Evolutionary conservation across 1,139 yeast genomes (phyloP), one percentile per base, ranked within the genome.

Genomic region (Kodamaea ohmeri): DNA sequence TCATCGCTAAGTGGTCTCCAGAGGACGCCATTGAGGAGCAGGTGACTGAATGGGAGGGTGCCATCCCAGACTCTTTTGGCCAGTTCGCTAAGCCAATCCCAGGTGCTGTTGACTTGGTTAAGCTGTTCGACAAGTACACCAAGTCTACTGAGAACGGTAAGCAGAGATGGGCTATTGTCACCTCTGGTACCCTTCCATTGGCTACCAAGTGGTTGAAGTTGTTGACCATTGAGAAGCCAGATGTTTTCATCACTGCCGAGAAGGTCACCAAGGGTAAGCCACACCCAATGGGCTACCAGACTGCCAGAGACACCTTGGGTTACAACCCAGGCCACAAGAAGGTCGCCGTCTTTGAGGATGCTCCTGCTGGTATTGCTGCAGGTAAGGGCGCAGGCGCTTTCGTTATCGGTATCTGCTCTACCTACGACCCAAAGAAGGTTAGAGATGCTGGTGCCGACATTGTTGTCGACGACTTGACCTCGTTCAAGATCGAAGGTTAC

Each of bases 361-460:
- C 95, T 35, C 92, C 92, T 37, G 92, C 90, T 35, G 95, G 95
- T 59, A 81, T 86, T 49, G 68, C 76, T 46, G 92, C 95, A 35
- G 95, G 95, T 63, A 78, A 82, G 58, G 86, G 77, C 49, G 87
- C 94, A 22, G 95, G 94, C 50, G 90, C 94, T 55, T 73, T 76
- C 59, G 82, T 85, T 46, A 77, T 86, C 51, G 95, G 95, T 56
- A 80, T 86, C 61, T 86, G 92, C 49, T 82, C 92, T 43, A 82
- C 94, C 37, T 85, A 83, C 59, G 78, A 73, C 47, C 76, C 86
- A 26, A 81, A 80, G 50, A 71, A 73, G 61, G 80, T 86, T 43
- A 76, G 80, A 63, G 76, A 69, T 38, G 76, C 86, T 35, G 95
- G 95, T 53, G 94, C 95, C 46, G 83, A 80, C 55, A 82, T 82